phyloP scores from a whole-genome alignment of 129 eudicot species.

The Helichrysum umbraculigerum region DNA sequence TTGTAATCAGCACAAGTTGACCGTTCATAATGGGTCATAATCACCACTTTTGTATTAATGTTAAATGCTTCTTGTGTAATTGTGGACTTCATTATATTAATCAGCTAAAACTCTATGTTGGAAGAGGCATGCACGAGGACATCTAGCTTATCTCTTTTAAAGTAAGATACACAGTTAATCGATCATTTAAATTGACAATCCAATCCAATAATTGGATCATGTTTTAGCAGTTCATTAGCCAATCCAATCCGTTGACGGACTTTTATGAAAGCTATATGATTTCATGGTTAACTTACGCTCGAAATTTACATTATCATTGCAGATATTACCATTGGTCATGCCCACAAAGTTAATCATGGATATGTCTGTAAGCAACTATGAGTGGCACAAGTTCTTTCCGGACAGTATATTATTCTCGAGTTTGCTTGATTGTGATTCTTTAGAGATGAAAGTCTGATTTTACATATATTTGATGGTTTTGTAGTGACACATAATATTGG shows the following conservation, averaged over 20 bases:
- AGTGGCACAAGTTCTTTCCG: slow-evolving; percentile 98
- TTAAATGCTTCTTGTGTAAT: slow-evolving; percentile 11
- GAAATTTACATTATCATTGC: slow-evolving; percentile 25
- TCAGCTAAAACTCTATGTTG: slow-evolving; percentile 96
- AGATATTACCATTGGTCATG: slow-evolving; percentile 79
- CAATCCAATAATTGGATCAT: neutral
- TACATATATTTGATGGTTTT: slow-evolving; percentile 33
- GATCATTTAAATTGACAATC: slow-evolving; percentile 10
- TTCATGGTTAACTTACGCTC: slow-evolving; percentile 19
- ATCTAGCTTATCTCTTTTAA: slow-evolving; percentile 79
- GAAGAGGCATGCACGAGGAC: slow-evolving; percentile 99
- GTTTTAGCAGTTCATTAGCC: neutral
- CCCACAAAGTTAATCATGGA: slow-evolving; percentile 83
- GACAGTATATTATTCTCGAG: slow-evolving; percentile 38
- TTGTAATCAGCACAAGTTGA: neutral
- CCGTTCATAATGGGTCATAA: neutral
- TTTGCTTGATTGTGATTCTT: slow-evolving; percentile 20
- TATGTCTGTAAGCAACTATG: slow-evolving; percentile 58
- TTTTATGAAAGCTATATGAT: neutral
- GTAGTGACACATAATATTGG: slow-evolving; percentile 77
- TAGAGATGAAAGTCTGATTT: slow-evolving; percentile 11
- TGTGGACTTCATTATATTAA: slow-evolving; percentile 15
- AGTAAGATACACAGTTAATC: slow-evolving; percentile 49
- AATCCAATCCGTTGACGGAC: neutral
- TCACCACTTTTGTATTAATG: neutral